Percentiles rank a stretch among this genome's conserved stretches.
Evolutionary conservation across 2,329 filamentous ascomycete genomes (phyloP).

Genomic region (Chaetomiaceae sp.): DNA sequence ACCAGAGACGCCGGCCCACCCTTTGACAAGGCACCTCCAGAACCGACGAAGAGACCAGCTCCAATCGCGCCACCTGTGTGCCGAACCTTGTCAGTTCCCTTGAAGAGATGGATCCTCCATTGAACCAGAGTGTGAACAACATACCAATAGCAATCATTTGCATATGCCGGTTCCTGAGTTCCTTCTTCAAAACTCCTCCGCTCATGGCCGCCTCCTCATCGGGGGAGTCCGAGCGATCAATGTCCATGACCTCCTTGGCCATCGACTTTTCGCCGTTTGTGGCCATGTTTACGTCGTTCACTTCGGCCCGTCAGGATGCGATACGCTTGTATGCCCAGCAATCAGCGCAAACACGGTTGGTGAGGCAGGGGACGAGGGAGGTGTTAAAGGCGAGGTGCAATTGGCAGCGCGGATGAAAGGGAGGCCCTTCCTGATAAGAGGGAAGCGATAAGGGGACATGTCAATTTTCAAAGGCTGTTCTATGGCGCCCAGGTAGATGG

Average conservation of each 20-base stretch:
- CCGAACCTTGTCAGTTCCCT: not conserved
- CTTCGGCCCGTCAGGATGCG: too few relatives aligned
- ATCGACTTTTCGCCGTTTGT: not conserved
- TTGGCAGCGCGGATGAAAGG: not conserved
- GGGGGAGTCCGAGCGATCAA: constrained; percentile 14
- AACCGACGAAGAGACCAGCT: constrained; percentile 66
- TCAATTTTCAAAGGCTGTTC: too few relatives aligned
- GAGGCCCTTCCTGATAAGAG: not conserved
- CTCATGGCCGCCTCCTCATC: not conserved
- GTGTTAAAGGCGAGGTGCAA: too few relatives aligned
- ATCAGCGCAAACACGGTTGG: too few relatives aligned
- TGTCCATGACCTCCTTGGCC: constrained; percentile 22
- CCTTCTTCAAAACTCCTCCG: constrained; percentile 6
- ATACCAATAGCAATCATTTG: constrained; percentile 45
- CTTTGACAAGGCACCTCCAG: constrained; percentile 54
- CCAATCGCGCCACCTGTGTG: constrained; percentile 42
- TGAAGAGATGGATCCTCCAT: too few relatives aligned
- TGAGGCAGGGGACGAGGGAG: not conserved
- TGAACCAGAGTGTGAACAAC: constrained; percentile 12
- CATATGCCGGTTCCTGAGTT: constrained; percentile 11
- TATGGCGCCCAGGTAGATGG: not conserved
- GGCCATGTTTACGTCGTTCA: not conserved
- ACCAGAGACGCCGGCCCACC: constrained; percentile 53
- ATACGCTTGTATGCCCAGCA: too few relatives aligned
- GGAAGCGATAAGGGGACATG: not conserved